Base-by-base conservation (phyloP, 2,329 filamentous ascomycete genomes). In the Fusarium heterosporum region DNA sequence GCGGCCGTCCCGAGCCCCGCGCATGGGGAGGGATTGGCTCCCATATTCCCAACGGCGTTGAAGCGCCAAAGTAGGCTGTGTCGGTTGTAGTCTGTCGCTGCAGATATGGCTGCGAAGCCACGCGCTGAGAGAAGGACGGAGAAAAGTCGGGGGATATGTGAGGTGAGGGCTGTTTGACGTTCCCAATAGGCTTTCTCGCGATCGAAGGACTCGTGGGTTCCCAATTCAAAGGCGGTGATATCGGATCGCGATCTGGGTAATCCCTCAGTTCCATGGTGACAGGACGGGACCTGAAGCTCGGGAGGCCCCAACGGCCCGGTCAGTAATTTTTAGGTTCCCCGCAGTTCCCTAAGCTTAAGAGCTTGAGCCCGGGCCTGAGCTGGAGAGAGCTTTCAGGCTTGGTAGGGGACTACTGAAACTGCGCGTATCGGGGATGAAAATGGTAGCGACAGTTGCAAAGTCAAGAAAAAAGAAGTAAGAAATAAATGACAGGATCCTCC, bases 191-290 rank as follows among this genome's bases (percentile, higher is more conserved):
- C 25, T 67, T 69, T 25, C 66, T 55, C 13, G 66, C 66, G 28
- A 69, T 28, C 9, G 66, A 69, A 19, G 66, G 66, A 19, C 66
- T 67, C 26, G 50, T 55, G 25, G 54, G 66, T 17, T 69, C 57
- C 66, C 66, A 69, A 38, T 66, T 26, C 25, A 55, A 32, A 8
- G 48, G 62, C 11, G 63, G 62, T 52, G 61, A 67, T 39, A 42
- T 43, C 42, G 53, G 36, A 45, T 55, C 50, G 22, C 51, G 54
- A 14, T 50, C 40, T 41, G 51, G 50, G 61, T 69, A 66, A 55
- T 68, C 64, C 39, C 55, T 66, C 51, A 68, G 40, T 49, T 69
- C 65, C 66, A 69, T 69, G 56, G 26, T 55, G 55, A 61, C 16
- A n/a, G 46, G 22, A 40, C 9, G 29, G 32, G 41, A n/a, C 16